phyloP scores from a whole-genome alignment of 2,329 filamentous ascomycete genomes.

The Hymenoscyphus linearis region DNA sequence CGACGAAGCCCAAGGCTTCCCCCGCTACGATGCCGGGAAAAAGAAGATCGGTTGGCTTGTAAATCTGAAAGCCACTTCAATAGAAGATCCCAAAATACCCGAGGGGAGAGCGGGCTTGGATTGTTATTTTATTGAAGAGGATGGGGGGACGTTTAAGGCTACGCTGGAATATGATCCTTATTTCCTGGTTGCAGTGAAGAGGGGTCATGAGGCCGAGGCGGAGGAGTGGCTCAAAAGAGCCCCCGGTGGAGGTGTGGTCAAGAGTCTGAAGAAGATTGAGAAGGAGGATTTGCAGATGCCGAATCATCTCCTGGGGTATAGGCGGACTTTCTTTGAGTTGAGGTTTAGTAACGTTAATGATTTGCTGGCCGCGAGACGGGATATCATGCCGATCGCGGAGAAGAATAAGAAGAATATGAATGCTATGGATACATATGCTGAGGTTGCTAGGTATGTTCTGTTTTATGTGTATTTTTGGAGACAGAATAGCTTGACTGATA shows the following conservation, averaged over 20 bases:
- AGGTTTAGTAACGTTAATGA: conserved; percentile 84
- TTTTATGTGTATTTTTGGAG: neutral
- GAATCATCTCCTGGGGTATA: conserved; percentile 89
- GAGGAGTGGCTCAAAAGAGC: conserved; percentile 89
- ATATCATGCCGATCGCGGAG: conserved; percentile 85
- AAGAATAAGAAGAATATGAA: conserved; percentile 95
- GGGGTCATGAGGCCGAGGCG: conserved; percentile 82
- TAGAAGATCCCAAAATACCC: conserved; percentile 77
- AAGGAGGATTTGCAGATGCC: conserved; percentile 95
- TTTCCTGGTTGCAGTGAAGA: conserved; percentile 86
- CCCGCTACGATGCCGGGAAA: conserved; percentile 83
- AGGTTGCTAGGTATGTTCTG: conserved; percentile 75
- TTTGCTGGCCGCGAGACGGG: conserved; percentile 75
- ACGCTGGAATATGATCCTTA: conserved; percentile 96
- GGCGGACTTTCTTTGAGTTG: conserved; percentile 81
- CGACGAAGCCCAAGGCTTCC: conserved; percentile 92
- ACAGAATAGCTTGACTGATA: conserved; percentile 16
- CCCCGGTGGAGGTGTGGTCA: conserved; percentile 74
- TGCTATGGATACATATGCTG: conserved; percentile 96
- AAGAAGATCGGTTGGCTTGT: conserved; percentile 84
- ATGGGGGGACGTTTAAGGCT: conserved; percentile 83
- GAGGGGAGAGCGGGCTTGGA: conserved; percentile 87
- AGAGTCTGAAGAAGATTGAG: conserved; percentile 69
- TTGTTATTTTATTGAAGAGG: conserved; percentile 93
- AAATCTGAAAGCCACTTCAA: conserved; percentile 84